Percentiles rank a stretch among this genome's conserved stretches.
Evolutionary conservation across 768 basidiomycete species (phyloP).

Genomic region (Serendipita sp.): DNA sequence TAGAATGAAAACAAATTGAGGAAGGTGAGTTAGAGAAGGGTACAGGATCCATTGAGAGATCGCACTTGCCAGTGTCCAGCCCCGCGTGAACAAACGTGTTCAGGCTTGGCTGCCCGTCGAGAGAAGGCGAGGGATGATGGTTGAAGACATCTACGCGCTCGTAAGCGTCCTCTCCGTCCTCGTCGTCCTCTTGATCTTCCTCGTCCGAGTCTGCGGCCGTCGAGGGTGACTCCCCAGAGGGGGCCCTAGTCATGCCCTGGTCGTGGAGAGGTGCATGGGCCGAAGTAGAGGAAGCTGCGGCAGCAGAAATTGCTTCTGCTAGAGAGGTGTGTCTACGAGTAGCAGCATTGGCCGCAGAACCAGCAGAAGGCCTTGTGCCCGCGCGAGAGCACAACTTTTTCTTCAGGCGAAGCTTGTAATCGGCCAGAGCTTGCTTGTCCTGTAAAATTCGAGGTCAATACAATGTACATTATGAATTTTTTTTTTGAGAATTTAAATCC

Average conservation of each 20-base stretch:
- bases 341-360: neutral
- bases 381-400: neutral
- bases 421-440: neutral
- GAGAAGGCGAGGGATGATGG: neutral
- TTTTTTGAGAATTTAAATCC: neutral
- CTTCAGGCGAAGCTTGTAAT: conserved; percentile 1
- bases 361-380: neutral
- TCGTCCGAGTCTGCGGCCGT: neutral
- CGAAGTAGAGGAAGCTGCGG: too few relatives aligned
- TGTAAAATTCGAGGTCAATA: neutral
- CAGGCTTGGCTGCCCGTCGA: neutral
- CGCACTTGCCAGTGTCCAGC: conserved; percentile 5
- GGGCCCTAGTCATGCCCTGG: neutral
- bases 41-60: neutral
- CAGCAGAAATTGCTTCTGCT: too few relatives aligned
- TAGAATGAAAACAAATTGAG: neutral
- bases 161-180: neutral
- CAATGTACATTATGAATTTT: too few relatives aligned
- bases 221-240: neutral
- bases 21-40: neutral
- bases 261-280: neutral
- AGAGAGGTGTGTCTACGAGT: neutral
- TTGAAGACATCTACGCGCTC: too few relatives aligned
- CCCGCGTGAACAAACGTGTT: neutral
- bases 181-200: neutral